Evolutionary conservation across 768 basidiomycete species (phyloP), one percentile per base, ranked within the genome.

Genomic region (Lactifluus volemus): DNA sequence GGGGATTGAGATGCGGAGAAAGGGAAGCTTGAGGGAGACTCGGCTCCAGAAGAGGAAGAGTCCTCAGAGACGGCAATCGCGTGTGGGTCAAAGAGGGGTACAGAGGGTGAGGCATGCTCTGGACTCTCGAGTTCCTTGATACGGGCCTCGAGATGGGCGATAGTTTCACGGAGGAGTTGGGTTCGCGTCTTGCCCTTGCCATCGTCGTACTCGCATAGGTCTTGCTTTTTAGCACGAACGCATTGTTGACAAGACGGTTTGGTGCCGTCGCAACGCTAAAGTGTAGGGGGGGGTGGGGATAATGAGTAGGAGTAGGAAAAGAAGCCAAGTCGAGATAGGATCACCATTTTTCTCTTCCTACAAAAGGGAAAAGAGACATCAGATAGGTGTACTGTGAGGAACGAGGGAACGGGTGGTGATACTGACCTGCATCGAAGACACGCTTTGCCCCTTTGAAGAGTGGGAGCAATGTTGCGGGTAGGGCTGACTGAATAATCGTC

Each of bases 241-340:
- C 89, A 91, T 69, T 91, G 89, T 64, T 86, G 85, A 63, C 89
- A 91, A 12, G 86, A 79, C 32, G 89, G 89, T 70, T 88, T 89
- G 49, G 68, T 68, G 63, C 88, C 89, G 68, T 90, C 89, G 69
- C 89, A 91, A 73, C 86, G 79, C 89, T 91, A 38, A 34, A 9
- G 54, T 17, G 30, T 6, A 25, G 38, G 36, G 30, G 34, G 42
- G 32, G 32, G 32, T 34, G 32, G 42, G 32, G 32, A 9, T 34
- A 9, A 34, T 34, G 9, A 34, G 32, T 34, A 34, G 32, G 15
- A 47, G 50, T 34, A 53, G 34, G 11, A 54, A n/a, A 9, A 14
- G 1, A 12, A 1, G 2, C n/a, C 41, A 53, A 51, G 17, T 4
- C 19, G 3, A 14, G 6, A n/a, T 12, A 1, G 11, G 9, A n/a